Evolutionary conservation across 352 stramenopile species (phyloP).

Genomic region (Phytopythium sindhum): DNA sequence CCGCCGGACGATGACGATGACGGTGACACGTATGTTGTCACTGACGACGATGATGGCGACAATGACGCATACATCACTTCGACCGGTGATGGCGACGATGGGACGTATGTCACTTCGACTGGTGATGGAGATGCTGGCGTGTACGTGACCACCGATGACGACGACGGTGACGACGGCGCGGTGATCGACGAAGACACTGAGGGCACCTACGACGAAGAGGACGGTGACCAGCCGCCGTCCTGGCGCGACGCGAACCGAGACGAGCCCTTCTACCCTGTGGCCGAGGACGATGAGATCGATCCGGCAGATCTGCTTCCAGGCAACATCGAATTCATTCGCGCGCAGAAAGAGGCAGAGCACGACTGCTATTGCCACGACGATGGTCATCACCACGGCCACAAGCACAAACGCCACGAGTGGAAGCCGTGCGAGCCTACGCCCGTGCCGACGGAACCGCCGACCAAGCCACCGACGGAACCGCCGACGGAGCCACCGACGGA

Average conservation of each 20-base stretch:
- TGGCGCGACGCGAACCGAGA: slow-evolving; percentile 8
- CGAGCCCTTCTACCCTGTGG: background rate
- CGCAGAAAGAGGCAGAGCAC: slow-evolving; percentile 9
- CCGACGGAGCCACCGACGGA: too few relatives aligned
- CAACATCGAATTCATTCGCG: slow-evolving; percentile 6
- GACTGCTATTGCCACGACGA: slow-evolving; percentile 6
- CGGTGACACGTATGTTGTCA: background rate
- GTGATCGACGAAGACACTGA: slow-evolving; percentile 9
- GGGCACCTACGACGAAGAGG: slow-evolving; percentile 4
- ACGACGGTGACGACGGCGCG: slow-evolving; percentile 12
- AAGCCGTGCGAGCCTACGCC: slow-evolving; percentile 9
- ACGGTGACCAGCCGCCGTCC: slow-evolving; percentile 3
- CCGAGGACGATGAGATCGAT: slow-evolving; percentile 7
- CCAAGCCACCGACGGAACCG: background rate
- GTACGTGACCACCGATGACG: slow-evolving; percentile 1
- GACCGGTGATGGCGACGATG: slow-evolving; percentile 34
- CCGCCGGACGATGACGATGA: slow-evolving; percentile 17
- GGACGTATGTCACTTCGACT: slow-evolving; percentile 22
- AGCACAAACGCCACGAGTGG: background rate
- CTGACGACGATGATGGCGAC: slow-evolving; percentile 2
- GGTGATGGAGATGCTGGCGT: slow-evolving; percentile 6
- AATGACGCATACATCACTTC: background rate
- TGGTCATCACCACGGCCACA: background rate
- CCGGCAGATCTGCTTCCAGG: slow-evolving; percentile 4
- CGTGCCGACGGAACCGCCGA: slow-evolving; percentile 5